phyloP scores from a whole-genome alignment of 495 filamentous ascomycete genomes.

The Lepidopterella palustris region DNA sequence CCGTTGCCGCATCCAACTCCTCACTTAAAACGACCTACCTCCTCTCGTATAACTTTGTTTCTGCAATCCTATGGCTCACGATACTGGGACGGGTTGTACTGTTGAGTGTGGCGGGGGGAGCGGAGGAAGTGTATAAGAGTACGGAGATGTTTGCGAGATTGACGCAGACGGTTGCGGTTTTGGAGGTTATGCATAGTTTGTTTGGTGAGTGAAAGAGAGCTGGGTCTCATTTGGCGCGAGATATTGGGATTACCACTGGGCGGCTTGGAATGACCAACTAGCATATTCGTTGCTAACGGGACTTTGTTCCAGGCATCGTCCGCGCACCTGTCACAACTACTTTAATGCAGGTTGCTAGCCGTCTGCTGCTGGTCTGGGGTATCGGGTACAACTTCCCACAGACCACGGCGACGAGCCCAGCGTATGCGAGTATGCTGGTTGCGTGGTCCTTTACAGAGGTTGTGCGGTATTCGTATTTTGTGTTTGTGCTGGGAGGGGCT shows the following conservation, averaged over 20 bases:
- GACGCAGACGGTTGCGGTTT: conserved; percentile 73
- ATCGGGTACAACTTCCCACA: conserved; percentile 59
- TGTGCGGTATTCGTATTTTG: conserved; percentile 83
- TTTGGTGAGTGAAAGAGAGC: conserved; percentile 50
- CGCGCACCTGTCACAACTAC: conserved; percentile 81
- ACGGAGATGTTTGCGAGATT: conserved; percentile 61
- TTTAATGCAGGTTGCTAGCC: conserved; percentile 75
- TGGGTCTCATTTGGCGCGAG: too few species aligned
- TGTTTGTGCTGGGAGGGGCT: conserved; percentile 56
- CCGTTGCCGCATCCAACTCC: neutral
- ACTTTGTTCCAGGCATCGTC: conserved; percentile 57
- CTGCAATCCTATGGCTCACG: conserved; percentile 64
- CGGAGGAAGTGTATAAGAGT: conserved; percentile 42
- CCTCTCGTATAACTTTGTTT: conserved; percentile 73
- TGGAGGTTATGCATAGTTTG: conserved; percentile 77
- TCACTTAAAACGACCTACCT: conserved; percentile 49
- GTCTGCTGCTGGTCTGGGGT: conserved; percentile 79
- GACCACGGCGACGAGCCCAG: conserved; percentile 43
- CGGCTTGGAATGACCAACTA: too few species aligned
- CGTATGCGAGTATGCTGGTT: conserved; percentile 63
- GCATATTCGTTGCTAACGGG: too few species aligned
- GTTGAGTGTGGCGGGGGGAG: conserved; percentile 38
- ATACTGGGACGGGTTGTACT: conserved; percentile 57
- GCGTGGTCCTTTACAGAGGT: conserved; percentile 87
- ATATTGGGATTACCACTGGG: too few species aligned